Evolutionary conservation across 257 asterid genomes (phyloP), one percentile per base, ranked within the genome.

Genomic region (Capsicum chinense): DNA sequence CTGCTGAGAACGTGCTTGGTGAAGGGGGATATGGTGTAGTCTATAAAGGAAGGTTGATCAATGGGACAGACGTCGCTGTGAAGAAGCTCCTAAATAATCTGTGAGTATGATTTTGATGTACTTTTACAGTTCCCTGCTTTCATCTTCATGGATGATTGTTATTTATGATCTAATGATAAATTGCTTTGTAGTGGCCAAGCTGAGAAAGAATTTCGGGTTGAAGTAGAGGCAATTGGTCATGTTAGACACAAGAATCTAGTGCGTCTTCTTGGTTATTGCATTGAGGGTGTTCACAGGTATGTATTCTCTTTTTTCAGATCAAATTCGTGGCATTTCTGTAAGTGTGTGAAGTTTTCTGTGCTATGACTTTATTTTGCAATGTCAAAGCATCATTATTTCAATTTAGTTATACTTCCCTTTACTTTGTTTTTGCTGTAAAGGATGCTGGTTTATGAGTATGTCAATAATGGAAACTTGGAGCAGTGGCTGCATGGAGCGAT

Each of bases 21-120:
- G 98, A 96, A 89, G 98, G 99, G 83, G 99, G 99, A 47, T 96
- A 96, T 89, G 99, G 99, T 52, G 93, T 96, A 70, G 99, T 96
- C 81, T 96, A 92, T 76, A 83, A 71, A 86, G 99, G 99, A 4
- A 92, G 82, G 83, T 88, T 96, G 91, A 90, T 94, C 62, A 96
- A 96, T 88, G 99, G 98, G 81, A 80, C 97, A 0, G 97, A 94
- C 76, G 98, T 96, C 15, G 99, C 99, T 2, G 99, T 96, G 70
- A 96, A 96, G 92, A 96, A 93, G 79, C 98, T 96, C 86, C 94
- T 94, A 79, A 96, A 96, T 88, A 94, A 96, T 85, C 93, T 93
- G 99, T 95, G 92, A 92, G 98, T 92, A 50, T 84, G 58, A 76
- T 52, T 59, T 85, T 78, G 64, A 80, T 39, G 14, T 67, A 11